These are phyloP conservation scores for Boletus sp. DNA, from an alignment of 1,284 basidiomycete genomes.

Conservation along the genomic window DNA sequence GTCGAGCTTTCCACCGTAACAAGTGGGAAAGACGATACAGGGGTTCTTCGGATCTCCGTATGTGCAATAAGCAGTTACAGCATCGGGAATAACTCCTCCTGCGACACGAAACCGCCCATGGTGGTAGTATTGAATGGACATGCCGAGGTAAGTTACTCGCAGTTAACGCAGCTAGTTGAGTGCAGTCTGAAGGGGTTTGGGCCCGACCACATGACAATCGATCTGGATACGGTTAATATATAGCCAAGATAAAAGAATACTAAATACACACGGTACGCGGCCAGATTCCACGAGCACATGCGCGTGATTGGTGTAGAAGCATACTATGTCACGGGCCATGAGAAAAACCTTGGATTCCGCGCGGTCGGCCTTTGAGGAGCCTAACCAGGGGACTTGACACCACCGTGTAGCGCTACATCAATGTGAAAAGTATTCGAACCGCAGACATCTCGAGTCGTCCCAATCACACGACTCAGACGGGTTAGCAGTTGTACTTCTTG, in stretches of 20 bases:
- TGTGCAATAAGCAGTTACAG: slow-evolving; percentile 38
- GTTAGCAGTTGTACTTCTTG: too few species aligned
- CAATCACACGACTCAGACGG: too few species aligned
- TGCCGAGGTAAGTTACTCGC: slow-evolving; percentile 4
- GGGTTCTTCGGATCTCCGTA: slow-evolving; percentile 36
- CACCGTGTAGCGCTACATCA: too few species aligned
- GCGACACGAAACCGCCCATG: slow-evolving; percentile 37
- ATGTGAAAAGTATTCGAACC: too few species aligned
- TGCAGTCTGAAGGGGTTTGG: background rate
- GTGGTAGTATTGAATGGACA: slow-evolving; percentile 36
- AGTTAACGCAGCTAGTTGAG: background rate
- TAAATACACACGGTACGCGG: slow-evolving; percentile 2
- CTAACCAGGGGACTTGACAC: too few species aligned
- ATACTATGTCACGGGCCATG: too few species aligned
- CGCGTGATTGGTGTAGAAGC: background rate
- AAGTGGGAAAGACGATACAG: slow-evolving; percentile 40
- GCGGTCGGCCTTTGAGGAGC: too few species aligned
- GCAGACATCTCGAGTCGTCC: too few species aligned
- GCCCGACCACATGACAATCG: background rate
- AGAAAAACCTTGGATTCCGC: background rate
- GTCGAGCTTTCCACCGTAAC: slow-evolving; percentile 36
- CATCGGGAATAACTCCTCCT: slow-evolving; percentile 38
- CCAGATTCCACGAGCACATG: slow-evolving; percentile 8
- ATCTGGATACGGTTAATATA: slow-evolving; percentile 11
- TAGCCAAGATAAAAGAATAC: background rate